These are phyloP conservation scores for Pseudozyma tsukubaensis DNA, from an alignment of 1,284 basidiomycete genomes.

Conservation along the genomic window DNA sequence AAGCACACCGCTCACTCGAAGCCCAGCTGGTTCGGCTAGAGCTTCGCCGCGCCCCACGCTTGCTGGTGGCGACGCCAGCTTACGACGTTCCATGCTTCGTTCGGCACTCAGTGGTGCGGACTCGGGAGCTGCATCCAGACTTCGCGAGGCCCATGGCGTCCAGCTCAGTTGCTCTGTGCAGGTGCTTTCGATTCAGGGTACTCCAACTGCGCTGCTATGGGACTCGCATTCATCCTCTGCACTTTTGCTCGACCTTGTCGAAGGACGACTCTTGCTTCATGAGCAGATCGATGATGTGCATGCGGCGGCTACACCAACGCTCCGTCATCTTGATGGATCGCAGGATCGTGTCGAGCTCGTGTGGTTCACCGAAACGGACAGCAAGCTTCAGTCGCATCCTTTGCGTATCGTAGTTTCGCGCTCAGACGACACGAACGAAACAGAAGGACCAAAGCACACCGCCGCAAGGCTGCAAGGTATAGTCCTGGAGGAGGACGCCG, in stretches of 20 bases:
- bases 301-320: conserved; percentile 7
- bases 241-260: conserved; percentile 16
- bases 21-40: conserved; percentile 35
- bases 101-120: conserved; percentile 25
- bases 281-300: conserved; percentile 27
- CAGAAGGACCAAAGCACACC: background rate
- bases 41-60: conserved; percentile 31
- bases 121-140: conserved; percentile 10
- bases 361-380: conserved; percentile 24
- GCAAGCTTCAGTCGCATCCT: conserved; percentile 13
- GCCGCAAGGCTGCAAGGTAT: conserved; percentile 5
- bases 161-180: conserved; percentile 19
- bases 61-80: conserved; percentile 18
- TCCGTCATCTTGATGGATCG: background rate
- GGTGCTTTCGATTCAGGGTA: conserved; percentile 3
- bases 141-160: conserved; percentile 29
- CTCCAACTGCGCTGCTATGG: conserved; percentile 27
- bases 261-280: conserved; percentile 27
- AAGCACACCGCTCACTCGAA: conserved; percentile 36
- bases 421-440: background rate
- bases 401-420: conserved; percentile 4
- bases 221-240: conserved; percentile 27
- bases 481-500: background rate
- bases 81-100: conserved; percentile 35
- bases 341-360: conserved; percentile 19